Conservation (phyloP, 1,284 basidiomycete genomes). For the Xerocomus amazonicus region DNA sequence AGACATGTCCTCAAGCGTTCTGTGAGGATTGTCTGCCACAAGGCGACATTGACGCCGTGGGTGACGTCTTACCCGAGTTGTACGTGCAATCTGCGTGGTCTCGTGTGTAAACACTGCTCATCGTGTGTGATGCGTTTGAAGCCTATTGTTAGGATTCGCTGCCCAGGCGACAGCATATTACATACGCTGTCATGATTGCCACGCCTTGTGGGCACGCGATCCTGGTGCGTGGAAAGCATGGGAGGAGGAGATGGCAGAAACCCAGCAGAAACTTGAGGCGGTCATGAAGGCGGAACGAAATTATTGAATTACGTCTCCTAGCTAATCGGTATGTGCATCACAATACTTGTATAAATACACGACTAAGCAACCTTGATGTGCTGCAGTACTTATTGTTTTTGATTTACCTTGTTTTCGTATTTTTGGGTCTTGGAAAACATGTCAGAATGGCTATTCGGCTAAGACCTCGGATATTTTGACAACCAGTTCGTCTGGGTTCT, state of each 20-base stretch:
- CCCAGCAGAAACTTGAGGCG: constrained; percentile 30
- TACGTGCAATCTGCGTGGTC: constrained; percentile 28
- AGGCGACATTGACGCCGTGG: constrained; percentile 47
- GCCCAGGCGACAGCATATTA: constrained; percentile 39
- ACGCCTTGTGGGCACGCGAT: constrained; percentile 31
- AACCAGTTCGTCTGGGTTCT: constrained; percentile 42
- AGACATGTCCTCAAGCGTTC: constrained; percentile 54
- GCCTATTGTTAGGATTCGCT: constrained; percentile 40
- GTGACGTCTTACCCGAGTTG: constrained; percentile 56
- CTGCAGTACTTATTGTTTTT: background rate
- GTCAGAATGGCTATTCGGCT: constrained; percentile 46
- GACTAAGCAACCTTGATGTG: background rate
- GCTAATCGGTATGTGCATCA: background rate
- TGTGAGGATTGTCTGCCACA: constrained; percentile 58
- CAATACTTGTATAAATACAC: background rate
- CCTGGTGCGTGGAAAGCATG: constrained; percentile 34
- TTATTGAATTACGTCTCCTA: background rate
- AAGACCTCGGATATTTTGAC: constrained; percentile 49
- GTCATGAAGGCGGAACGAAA: background rate
- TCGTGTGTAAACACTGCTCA: constrained; percentile 2
- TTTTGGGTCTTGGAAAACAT: background rate
- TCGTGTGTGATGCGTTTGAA: constrained; percentile 19
- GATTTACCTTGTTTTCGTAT: background rate
- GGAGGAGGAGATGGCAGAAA: constrained; percentile 38
- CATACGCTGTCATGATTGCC: constrained; percentile 49